These are phyloP conservation scores for Plasmodium chabaudi DNA, from an alignment of 169 alveolate species.

Conservation along the genomic window DNA sequence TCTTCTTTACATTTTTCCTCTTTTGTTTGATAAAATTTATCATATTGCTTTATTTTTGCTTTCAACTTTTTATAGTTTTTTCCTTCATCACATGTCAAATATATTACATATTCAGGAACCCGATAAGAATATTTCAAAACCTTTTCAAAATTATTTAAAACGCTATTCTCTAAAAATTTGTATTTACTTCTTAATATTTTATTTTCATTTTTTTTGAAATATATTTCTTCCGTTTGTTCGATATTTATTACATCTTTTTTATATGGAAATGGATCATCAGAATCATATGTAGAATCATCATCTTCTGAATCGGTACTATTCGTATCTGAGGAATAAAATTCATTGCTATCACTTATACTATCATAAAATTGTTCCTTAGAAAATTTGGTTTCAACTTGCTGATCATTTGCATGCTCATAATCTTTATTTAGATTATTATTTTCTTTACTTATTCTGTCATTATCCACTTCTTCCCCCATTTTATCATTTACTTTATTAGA, in stretches of 20 bases:
- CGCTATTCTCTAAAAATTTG: slow-evolving; percentile 12
- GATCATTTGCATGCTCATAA: not conserved
- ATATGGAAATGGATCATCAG: not conserved
- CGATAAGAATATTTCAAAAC: slow-evolving; percentile 57
- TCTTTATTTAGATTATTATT: not conserved
- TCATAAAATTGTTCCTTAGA: not conserved
- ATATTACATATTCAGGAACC: slow-evolving; percentile 46
- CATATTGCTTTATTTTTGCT: not conserved
- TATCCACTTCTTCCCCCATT: not conserved
- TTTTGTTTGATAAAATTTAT: not conserved
- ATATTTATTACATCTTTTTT: not conserved
- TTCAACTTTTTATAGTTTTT: not conserved
- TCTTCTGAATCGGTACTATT: not conserved
- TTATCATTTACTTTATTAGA: not conserved
- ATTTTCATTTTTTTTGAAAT: slow-evolving; percentile 33
- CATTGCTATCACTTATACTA: not conserved
- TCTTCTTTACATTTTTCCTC: not conserved
- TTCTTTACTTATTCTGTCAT: too few species aligned
- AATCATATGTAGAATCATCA: not conserved
- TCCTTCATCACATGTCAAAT: slow-evolving; percentile 18
- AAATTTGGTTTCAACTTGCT: not conserved
- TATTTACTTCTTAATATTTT: slow-evolving; percentile 36
- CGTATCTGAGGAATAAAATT: not conserved
- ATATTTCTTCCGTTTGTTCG: slow-evolving; percentile 1
- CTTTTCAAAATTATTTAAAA: slow-evolving; percentile 36